phyloP scores from a whole-genome alignment of 1,284 basidiomycete species.

The Marasmius tenuissimus region DNA sequence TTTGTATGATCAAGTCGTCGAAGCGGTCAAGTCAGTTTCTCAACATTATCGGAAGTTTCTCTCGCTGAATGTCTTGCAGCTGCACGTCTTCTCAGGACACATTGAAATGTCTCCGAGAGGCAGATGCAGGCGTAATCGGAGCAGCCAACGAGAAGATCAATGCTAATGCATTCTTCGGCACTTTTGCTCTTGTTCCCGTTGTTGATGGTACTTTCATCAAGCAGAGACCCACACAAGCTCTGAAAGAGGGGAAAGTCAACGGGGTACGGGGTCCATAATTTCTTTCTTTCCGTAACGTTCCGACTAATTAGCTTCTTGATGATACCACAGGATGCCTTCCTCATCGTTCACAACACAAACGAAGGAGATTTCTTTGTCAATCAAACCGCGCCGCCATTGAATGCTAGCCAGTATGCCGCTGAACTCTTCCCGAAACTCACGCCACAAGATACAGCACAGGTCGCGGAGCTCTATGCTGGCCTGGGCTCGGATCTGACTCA shows the following conservation, averaged over 20 bases:
- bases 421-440: constrained; percentile 22
- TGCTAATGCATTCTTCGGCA: constrained; percentile 24
- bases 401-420: constrained; percentile 4
- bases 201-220: constrained; percentile 34
- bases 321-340: neutral
- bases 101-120: constrained; percentile 21
- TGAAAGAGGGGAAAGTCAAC: constrained; percentile 23
- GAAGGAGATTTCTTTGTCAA: neutral
- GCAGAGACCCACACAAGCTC: constrained; percentile 27
- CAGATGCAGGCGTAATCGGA: constrained; percentile 20
- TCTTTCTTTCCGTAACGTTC: neutral
- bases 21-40: constrained; percentile 17
- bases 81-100: constrained; percentile 23
- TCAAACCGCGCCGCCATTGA: constrained; percentile 1
- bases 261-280: constrained; percentile 18
- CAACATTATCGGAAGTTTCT: neutral
- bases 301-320: neutral
- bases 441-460: neutral
- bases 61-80: constrained; percentile 14
- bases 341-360: neutral
- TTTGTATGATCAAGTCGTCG: constrained; percentile 22
- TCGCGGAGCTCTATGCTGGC: constrained; percentile 7
- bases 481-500: constrained; percentile 5
- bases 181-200: constrained; percentile 32
- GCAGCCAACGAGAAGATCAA: constrained; percentile 24